These are phyloP conservation scores for Sodiomyces alkalinus DNA, from an alignment of 2,329 filamentous ascomycete genomes.

Conservation along the genomic window DNA sequence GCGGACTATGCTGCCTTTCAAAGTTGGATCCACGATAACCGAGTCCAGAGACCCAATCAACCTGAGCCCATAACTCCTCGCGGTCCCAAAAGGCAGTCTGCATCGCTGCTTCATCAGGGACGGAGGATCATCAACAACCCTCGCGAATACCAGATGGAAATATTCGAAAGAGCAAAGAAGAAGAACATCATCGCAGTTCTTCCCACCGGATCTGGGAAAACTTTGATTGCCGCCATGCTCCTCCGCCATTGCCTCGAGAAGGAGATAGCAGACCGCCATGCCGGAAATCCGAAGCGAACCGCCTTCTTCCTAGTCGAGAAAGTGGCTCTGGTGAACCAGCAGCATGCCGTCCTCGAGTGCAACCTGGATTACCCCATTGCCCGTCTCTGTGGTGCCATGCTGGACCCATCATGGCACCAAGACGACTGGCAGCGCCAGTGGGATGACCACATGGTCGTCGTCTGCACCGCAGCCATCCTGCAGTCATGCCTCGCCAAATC, in stretches of 20 bases:
- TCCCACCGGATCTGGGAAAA: slow-evolving; percentile 92
- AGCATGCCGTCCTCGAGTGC: slow-evolving; percentile 63
- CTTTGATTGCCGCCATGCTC: slow-evolving; percentile 81
- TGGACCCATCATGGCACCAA: slow-evolving; percentile 21
- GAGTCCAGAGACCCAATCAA: slow-evolving; percentile 13
- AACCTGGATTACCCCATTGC: slow-evolving; percentile 67
- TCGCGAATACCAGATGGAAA: slow-evolving; percentile 79
- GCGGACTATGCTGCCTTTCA: slow-evolving; percentile 35
- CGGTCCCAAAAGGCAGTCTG: slow-evolving; percentile 20
- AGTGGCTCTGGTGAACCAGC: slow-evolving; percentile 80
- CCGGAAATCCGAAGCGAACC: slow-evolving; percentile 45
- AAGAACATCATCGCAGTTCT: slow-evolving; percentile 87
- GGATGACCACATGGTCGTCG: slow-evolving; percentile 61
- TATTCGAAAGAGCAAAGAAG: slow-evolving; percentile 75
- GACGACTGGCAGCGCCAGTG: slow-evolving; percentile 37
- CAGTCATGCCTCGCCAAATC: slow-evolving; percentile 63
- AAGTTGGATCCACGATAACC: slow-evolving; percentile 18
- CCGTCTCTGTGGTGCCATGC: slow-evolving; percentile 60
- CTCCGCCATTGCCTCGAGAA: slow-evolving; percentile 60
- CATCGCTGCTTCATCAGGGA: no score
- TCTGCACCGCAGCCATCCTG: slow-evolving; percentile 84
- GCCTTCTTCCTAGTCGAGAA: slow-evolving; percentile 87
- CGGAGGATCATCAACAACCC: slow-evolving; percentile 56
- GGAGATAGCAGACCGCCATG: slow-evolving; percentile 56
- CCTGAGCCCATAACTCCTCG: slow-evolving; percentile 15